Conservation (phyloP, 371 early-diverging fungal genomes). For the Blakeslea trispora region DNA sequence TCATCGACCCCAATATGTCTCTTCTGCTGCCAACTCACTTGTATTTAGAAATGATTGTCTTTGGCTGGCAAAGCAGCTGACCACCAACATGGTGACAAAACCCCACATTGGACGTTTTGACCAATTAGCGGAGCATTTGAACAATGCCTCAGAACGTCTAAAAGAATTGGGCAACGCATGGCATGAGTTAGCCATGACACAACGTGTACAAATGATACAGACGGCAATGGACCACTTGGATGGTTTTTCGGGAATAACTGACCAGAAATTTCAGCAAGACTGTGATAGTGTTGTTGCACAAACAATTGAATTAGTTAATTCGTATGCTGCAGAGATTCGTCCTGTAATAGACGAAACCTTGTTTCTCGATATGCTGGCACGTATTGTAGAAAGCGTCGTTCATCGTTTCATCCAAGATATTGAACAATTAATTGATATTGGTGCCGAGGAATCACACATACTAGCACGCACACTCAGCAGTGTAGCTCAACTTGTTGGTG, state of each 20-base stretch:
- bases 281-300: slow-evolving; percentile 54
- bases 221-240: slow-evolving; percentile 35
- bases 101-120: slow-evolving; percentile 14
- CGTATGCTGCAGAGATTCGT: slow-evolving; percentile 46
- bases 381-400: slow-evolving; percentile 50
- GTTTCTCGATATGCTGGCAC: slow-evolving; percentile 42
- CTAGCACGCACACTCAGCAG: slow-evolving; percentile 55
- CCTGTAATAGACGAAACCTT: slow-evolving; percentile 22
- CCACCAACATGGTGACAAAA: neutral
- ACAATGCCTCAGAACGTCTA: slow-evolving; percentile 20
- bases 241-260: slow-evolving; percentile 56
- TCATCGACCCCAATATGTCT: slow-evolving; percentile 36
- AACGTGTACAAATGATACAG: slow-evolving; percentile 29
- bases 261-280: slow-evolving; percentile 41
- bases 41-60: slow-evolving; percentile 75
- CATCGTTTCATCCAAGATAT: slow-evolving; percentile 55
- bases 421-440: slow-evolving; percentile 63
- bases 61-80: slow-evolving; percentile 55
- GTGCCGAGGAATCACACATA: slow-evolving; percentile 67
- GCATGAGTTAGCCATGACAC: slow-evolving; percentile 38
- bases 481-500: slow-evolving; percentile 53
- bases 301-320: slow-evolving; percentile 48
- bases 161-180: slow-evolving; percentile 30
- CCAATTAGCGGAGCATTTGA: neutral
- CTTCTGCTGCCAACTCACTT: slow-evolving; percentile 58